Base-by-base conservation (phyloP, 2,329 filamentous ascomycete species). In the Claviceps monticola region DNA sequence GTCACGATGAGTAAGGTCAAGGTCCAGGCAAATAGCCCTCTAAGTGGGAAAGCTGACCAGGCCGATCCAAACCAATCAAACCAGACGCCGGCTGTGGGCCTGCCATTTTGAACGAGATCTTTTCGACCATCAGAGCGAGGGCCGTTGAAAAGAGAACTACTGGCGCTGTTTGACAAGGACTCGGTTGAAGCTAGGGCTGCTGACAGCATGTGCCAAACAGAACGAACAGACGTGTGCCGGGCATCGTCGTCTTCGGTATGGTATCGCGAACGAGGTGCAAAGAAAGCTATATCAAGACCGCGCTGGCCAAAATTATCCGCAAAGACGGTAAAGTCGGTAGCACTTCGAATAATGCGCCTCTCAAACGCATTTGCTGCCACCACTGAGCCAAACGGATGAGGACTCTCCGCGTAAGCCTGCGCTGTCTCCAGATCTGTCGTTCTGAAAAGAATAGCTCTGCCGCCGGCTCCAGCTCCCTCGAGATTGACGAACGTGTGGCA, bases 161-260 rank as follows among this genome's bases (percentile, higher is more conserved):
- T 82, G 1, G 76, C 80, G 58, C 88, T 80, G 14, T 80, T 78
- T 0, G 88, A 83, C 44, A 97, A 73, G 1, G 74, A 74, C 60
- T 83, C 75, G 21, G 87, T 80, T 0, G 90, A 93, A 6, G 82
- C 79, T 23, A 96, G 69, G 5, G 89, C 82, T 14, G 83, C 83
- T 39, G 88, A 94, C 39, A 98, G 74, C 93, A 98, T 97, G 65
- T 97, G 90, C 90, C 90, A 97, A 19, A 97, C 68, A 56, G 79
- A 82, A 46, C 71, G 69, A 53, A 68, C 67, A n/a, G 81, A 85
- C 0, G 89, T 85, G 66, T 96, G 88, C 41, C 79, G 80, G 2
- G 83, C 75, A 62, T 95, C 88, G 64, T 98, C 93, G 62, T 95
- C 82, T 55, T 88, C 78, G 0, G 91, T 97, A 64, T 98, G 93